Percentiles rank a stretch among this genome's conserved stretches.
phyloP scores from a whole-genome alignment of 371 early-diverging fungal genomes.

The Furculomyces boomerangus region DNA sequence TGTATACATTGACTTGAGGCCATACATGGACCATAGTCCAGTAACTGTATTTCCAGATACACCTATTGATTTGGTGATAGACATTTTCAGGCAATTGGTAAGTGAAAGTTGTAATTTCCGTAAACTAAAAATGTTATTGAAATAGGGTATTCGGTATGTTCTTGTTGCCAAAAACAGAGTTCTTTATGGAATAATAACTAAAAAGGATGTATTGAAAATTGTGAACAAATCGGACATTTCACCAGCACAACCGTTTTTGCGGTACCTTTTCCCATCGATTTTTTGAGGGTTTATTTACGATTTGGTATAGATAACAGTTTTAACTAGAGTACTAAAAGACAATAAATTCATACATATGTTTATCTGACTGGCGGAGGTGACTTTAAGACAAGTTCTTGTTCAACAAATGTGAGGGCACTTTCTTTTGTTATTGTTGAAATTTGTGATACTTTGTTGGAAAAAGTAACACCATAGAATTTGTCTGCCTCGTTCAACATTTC shows the following conservation, averaged over 20 bases:
- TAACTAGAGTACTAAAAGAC: no score
- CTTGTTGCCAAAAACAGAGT: constrained; percentile 33
- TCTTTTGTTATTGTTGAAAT: constrained; percentile 17
- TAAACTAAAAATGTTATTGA: not conserved
- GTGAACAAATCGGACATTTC: constrained; percentile 11
- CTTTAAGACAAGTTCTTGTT: constrained; percentile 4
- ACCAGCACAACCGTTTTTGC: not conserved
- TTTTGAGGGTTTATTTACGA: no score
- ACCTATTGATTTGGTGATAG: constrained; percentile 70
- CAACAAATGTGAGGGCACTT: constrained; percentile 19
- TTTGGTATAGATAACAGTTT: not conserved
- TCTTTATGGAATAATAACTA: constrained; percentile 42
- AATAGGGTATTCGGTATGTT: constrained; percentile 36
- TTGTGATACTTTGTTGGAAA: constrained; percentile 33
- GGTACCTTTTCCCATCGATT: not conserved
- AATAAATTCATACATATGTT: no score
- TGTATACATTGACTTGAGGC: constrained; percentile 36
- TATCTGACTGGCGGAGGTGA: no score
- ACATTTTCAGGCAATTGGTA: constrained; percentile 68
- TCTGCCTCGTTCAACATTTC: constrained; percentile 82
- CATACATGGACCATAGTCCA: constrained; percentile 46
- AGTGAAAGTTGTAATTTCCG: not conserved
- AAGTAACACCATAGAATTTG: constrained; percentile 93
- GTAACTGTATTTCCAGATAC: constrained; percentile 48
- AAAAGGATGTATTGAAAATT: constrained; percentile 43